Evolutionary conservation across 2,329 filamentous ascomycete genomes (phyloP), one percentile per base, ranked within the genome.

Genomic region (Sarocladium brachiariae): DNA sequence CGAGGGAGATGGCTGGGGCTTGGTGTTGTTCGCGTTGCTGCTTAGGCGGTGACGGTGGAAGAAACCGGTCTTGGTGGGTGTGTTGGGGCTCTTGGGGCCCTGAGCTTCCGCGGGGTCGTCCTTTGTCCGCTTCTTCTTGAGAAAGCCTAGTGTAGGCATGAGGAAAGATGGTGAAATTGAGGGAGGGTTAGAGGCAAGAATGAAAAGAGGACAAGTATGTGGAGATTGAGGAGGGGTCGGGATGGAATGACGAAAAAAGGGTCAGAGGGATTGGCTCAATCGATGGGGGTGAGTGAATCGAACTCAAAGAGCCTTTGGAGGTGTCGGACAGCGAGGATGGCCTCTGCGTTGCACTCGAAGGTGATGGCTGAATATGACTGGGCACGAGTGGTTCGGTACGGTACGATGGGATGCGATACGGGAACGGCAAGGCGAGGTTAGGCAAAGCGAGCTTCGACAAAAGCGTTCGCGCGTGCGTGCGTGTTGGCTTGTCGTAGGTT

Each of bases 11-110:
- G 27, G 27, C 27, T 33, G 49, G 38, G 46, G 34, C 50, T 53
- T 46, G 49, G 52, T 39, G 49, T 39, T 30, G 37, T 54, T 50
- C 52, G 34, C 57, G 59, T 52, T 57, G 57, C 53, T 62, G 58
- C 58, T 53, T 58, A 61, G 38, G 55, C 51, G 30, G 61, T 52
- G 51, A 57, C 57, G 53, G 62, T 52, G 50, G 58, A 57, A 54
- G 57, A 55, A 24, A 60, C 54, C 27, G 61, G 55, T 47, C 57
- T 55, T 51, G 52, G 56, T 49, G 54, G 55, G 48, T 56, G 51
- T 51, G 41, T 19, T 38, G 23, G 49, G 49, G 49, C 49, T 48
- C 50, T 45, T 51, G 41, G 50, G 50, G 49, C 50, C 50, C 39
- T 51, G 39, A 25, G 39, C 30, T 24, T 31, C 39, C 30, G 39